Evolutionary conservation across 345 rosid species (phyloP).

Genomic region (Salix dunnii): DNA sequence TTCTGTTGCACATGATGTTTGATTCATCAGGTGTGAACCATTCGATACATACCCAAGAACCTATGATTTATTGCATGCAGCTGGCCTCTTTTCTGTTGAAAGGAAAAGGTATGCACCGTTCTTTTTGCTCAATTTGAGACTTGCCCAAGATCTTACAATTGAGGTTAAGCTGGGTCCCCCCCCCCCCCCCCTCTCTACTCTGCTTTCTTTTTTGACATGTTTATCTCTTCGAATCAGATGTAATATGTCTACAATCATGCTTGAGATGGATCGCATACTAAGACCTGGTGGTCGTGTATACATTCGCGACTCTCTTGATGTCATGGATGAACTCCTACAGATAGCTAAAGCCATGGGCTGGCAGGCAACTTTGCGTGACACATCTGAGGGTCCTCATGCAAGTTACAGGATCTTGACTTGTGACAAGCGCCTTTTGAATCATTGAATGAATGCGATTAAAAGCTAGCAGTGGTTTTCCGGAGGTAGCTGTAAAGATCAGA

Average conservation of each 20-base stretch:
- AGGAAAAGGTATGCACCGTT: constrained; percentile 57
- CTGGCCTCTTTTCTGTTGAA: constrained; percentile 86
- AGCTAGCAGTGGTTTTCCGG: neutral
- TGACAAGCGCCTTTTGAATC: constrained; percentile 55
- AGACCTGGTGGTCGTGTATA: constrained; percentile 94
- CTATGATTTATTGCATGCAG: constrained; percentile 79
- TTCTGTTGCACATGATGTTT: neutral
- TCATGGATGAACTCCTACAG: constrained; percentile 76
- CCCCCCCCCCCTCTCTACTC: neutral
- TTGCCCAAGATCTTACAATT: neutral
- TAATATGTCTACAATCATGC: constrained; percentile 81
- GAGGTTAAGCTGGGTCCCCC: neutral
- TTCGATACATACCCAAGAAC: constrained; percentile 98
- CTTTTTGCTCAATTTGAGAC: neutral
- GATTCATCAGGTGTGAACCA: constrained; percentile 78
- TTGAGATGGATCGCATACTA: constrained; percentile 94
- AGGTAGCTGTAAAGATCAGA: constrained; percentile 11
- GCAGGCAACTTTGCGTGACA: constrained; percentile 56
- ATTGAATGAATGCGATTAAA: constrained; percentile 23
- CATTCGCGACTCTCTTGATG: constrained; percentile 68
- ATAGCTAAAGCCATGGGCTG: constrained; percentile 83
- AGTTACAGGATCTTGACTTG: constrained; percentile 76
- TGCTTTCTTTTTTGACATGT: neutral
- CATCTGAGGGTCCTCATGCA: constrained; percentile 95
- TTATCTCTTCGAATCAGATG: constrained; percentile 47